A percentile compares a stretch with the other conserved stretches of the same genome.
These are phyloP conservation scores for Aegilops longissima DNA, from an alignment of 176 grass and related monocot genomes.

Conservation along the genomic window DNA sequence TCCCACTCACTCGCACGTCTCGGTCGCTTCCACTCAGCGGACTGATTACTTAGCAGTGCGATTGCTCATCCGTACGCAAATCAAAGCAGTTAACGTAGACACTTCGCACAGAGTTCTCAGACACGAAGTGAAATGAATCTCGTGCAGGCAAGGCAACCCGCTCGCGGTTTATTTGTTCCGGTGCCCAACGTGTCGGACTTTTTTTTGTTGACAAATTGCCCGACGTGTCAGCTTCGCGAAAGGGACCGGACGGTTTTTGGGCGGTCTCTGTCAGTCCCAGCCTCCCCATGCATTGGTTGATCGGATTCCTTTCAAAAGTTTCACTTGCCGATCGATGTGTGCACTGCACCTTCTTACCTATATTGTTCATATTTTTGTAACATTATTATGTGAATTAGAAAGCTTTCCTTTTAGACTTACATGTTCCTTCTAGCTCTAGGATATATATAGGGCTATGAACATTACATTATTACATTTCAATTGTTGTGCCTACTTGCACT, in stretches of 20 bases:
- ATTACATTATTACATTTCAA: too few species aligned
- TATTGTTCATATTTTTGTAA: not conserved
- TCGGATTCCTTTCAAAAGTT: not conserved
- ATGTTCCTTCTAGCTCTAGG: too few species aligned
- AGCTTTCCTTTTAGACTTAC: too few species aligned
- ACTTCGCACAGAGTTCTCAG: not conserved
- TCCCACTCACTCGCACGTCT: not conserved
- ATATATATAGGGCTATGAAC: too few species aligned
- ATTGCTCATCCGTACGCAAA: not conserved
- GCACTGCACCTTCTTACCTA: not conserved
- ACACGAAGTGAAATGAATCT: not conserved
- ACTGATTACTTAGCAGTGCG: not conserved
- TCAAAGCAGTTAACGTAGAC: not conserved
- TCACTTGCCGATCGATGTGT: not conserved
- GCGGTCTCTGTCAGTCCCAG: not conserved
- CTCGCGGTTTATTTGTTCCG: not conserved
- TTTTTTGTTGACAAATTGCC: too few species aligned
- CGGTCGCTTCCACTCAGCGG: not conserved
- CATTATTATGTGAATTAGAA: not conserved
- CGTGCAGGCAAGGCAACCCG: not conserved
- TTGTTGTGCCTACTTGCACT: too few species aligned
- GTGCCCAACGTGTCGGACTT: too few species aligned
- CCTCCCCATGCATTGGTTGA: not conserved
- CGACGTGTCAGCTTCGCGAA: not conserved
- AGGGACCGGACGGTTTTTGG: not conserved